Base-by-base conservation (phyloP, 371 early-diverging fungal genomes). In the Mucor piriformis region DNA sequence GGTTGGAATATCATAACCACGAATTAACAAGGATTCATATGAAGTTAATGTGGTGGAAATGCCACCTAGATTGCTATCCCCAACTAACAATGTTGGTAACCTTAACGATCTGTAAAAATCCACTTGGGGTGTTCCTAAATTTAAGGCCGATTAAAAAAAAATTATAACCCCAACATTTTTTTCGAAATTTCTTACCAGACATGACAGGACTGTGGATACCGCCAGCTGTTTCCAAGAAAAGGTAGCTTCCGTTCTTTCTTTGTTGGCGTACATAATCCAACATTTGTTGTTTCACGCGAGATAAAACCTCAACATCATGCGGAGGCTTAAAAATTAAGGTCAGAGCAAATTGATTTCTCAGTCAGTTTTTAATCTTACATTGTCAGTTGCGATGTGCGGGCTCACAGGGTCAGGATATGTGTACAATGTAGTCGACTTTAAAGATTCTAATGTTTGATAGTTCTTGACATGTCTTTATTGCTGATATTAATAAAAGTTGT, bases 31-130 rank as follows among this genome's bases (percentile, higher is more conserved):
- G 0, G 89, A 81, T 61, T 94, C 94, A 65, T 83, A 88, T 0
- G 92, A 81, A 0, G 89, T 80, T 25, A 92, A 54, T 4, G 94
- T 92, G 3, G 94, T 90, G 0, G 91, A 89, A 54, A 94, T 92
- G 1, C 92, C 92, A 29, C 92, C 92, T 1, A 94, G 73, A 11
- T 82, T 74, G 38, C 87, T 74, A 69, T 92, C 94, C 20, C 92
- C 94, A 23, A 92, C 69, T 0, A 94, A 77, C 13, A 94, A 62
- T 11, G 85, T 81, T 8, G 92, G 92, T 6, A 89, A 66, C 21
- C 89, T 82, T 7, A 92, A 71, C 4, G 85, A 74, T n/a, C 92
- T 81, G 72, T 89, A 92, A 59, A 88, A 86, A 40, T 83, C 83
- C 12, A 81, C 82, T 68, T 94, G 94, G 20, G 88, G 71, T 25